Base-by-base conservation (phyloP, 2,329 filamentous ascomycete species). In the Dactylella cylindrospora region DNA sequence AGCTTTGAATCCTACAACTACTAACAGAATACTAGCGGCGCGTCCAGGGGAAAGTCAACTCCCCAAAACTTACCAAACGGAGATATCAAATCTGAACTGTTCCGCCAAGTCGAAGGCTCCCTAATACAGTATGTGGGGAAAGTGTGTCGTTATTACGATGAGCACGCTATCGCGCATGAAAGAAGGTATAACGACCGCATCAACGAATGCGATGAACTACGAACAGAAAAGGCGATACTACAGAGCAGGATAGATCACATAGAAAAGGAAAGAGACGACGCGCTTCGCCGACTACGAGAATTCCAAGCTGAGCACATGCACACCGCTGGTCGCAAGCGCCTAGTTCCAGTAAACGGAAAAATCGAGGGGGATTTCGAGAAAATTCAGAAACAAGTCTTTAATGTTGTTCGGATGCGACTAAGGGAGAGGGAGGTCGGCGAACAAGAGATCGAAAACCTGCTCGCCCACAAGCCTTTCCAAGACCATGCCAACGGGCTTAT, bases 301-400 rank as follows among this genome's bases (percentile, higher is more conserved):
- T 62, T 62, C 31, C 57, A 62, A 39, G 50, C 49, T 6, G 57
- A 44, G 2, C 57, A 62, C n/a, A 36, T 62, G 36, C 53, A 62
- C 26, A 54, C 47, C n/a, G 9, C 57, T 0, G 57, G 49, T 9
- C 49, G 23, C 25, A 53, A 44, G 25, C 38, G 51, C 29, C 25
- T 62, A 1, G 31, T 49, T 7, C 49, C 57, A 1, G 53, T 49
- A 3, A 62, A 43, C 9, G 50, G 36, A 22, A 32, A 49, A 1
- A 62, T 62, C 12, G 43, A 36, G 3, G 33, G 23, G 9, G 57
- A 62, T 3, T 62, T 32, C 25, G 57, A 62, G 23, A 33, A n/a
- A 1, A 17, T 62, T 13, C 43, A 54, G 31, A 39, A 44, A 15
- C 32, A 31, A 5, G 17, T 54, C 13, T 31, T 32, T 9, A 26